Conservation (phyloP, 805 yeast species). For the Myxozyma melibiosi region DNA sequence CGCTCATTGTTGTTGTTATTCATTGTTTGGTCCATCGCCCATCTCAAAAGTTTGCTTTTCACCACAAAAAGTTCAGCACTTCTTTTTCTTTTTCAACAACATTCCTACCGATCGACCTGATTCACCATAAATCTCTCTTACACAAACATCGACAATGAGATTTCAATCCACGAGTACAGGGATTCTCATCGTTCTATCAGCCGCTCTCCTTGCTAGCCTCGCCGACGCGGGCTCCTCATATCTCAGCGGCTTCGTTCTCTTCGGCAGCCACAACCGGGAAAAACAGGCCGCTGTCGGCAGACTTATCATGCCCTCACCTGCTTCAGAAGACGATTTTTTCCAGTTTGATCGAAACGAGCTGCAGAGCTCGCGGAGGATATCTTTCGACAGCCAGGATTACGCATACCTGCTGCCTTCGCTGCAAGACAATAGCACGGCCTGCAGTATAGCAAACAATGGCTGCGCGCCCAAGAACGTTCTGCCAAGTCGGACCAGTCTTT, state of each 20-base stretch:
- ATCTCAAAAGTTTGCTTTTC: too few species aligned
- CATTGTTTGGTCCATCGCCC: too few species aligned
- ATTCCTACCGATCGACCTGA: too few species aligned
- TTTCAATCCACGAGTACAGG: background rate
- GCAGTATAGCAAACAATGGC: background rate
- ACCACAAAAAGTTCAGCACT: too few species aligned
- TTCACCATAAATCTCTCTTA: too few species aligned
- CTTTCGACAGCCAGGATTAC: background rate
- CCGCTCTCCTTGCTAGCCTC: background rate
- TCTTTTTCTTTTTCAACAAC: too few species aligned
- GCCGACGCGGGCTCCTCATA: constrained; percentile 5
- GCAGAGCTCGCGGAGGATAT: background rate
- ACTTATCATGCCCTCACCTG: background rate
- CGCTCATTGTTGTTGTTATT: too few species aligned
- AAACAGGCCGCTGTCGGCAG: constrained; percentile 2
- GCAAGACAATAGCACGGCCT: background rate
- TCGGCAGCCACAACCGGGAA: constrained; percentile 10
- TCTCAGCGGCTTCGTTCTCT: background rate
- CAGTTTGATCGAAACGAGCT: background rate
- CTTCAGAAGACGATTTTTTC: background rate
- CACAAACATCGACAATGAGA: background rate
- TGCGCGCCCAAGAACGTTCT: background rate
- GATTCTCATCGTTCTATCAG: background rate
- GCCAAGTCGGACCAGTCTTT: constrained; percentile 18
- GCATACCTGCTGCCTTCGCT: background rate